Evolutionary conservation across 495 filamentous ascomycete genomes (phyloP).

Genomic region (Lophium mytilinum): DNA sequence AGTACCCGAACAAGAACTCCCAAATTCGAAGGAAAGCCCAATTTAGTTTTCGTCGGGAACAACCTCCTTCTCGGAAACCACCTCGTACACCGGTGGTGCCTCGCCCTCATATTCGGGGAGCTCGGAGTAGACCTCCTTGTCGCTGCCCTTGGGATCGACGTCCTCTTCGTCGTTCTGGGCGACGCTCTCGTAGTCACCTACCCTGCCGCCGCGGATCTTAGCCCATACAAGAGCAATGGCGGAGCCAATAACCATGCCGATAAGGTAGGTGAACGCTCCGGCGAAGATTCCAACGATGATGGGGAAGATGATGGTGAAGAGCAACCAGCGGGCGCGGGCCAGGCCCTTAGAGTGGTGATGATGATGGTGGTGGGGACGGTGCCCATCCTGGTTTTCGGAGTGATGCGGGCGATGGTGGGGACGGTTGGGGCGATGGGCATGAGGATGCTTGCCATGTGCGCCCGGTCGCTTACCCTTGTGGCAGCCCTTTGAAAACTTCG

Average conservation of each 20-base stretch:
- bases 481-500: slow-evolving; percentile 12
- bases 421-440: slow-evolving; percentile 8
- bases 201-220: slow-evolving; percentile 17
- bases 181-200: slow-evolving; percentile 3
- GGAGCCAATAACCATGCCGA: slow-evolving; percentile 27
- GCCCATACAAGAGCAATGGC: slow-evolving; percentile 20
- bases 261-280: slow-evolving; percentile 23
- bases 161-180: slow-evolving; percentile 16
- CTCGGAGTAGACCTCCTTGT: slow-evolving; percentile 20
- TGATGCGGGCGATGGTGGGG: slow-evolving; percentile 20
- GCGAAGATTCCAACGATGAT: slow-evolving; percentile 28
- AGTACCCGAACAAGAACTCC: no score
- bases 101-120: slow-evolving; percentile 20
- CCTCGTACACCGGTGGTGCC: slow-evolving; percentile 25
- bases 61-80: slow-evolving; percentile 25
- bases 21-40: no score
- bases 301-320: slow-evolving; percentile 23
- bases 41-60: slow-evolving; percentile 9
- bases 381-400: not conserved
- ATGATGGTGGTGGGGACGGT: slow-evolving; percentile 1
- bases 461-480: slow-evolving; percentile 19
- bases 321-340: slow-evolving; percentile 18
- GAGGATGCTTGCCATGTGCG: slow-evolving; percentile 11
- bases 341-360: not conserved
- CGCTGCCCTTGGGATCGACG: not conserved